These are phyloP conservation scores for Prosopis cineraria DNA, from an alignment of 306 rosid species.

Conservation along the genomic window DNA sequence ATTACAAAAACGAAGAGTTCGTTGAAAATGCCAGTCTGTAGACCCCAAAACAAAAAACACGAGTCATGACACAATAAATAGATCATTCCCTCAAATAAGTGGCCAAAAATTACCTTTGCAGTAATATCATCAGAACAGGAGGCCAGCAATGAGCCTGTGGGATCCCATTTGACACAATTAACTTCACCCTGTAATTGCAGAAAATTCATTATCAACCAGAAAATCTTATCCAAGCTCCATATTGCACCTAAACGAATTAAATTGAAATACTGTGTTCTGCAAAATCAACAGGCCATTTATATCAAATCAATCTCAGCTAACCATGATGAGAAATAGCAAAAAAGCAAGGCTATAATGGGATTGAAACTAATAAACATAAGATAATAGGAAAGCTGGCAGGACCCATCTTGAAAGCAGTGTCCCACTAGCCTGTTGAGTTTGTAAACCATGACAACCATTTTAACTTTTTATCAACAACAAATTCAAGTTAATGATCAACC, in stretches of 20 bases:
- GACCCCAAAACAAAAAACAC: neutral
- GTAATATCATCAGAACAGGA: conserved; percentile 93
- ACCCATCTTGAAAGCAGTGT: conserved; percentile 16
- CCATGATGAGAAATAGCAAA: conserved; percentile 22
- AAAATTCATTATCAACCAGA: conserved; percentile 32
- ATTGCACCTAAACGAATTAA: conserved; percentile 15
- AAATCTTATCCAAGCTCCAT: conserved; percentile 21
- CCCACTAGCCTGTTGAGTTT: conserved; percentile 8
- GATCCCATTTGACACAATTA: conserved; percentile 98
- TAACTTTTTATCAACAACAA: conserved; percentile 4
- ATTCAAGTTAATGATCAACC: neutral
- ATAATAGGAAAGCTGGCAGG: neutral
- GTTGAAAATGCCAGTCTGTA: neutral
- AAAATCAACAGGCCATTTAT: conserved; percentile 2
- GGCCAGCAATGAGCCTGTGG: conserved; percentile 84
- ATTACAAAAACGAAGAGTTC: neutral
- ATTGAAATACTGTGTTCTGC: neutral
- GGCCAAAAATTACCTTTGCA: conserved; percentile 66
- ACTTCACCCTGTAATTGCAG: conserved; percentile 60
- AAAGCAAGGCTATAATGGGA: neutral
- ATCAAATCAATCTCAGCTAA: conserved; percentile 28
- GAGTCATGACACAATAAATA: neutral
- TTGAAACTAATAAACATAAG: conserved; percentile 26
- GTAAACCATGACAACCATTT: conserved; percentile 15
- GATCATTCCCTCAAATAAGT: neutral